Evolutionary conservation across 257 asterid species (phyloP).

Genomic region (Oldenlandia corymbosa): DNA sequence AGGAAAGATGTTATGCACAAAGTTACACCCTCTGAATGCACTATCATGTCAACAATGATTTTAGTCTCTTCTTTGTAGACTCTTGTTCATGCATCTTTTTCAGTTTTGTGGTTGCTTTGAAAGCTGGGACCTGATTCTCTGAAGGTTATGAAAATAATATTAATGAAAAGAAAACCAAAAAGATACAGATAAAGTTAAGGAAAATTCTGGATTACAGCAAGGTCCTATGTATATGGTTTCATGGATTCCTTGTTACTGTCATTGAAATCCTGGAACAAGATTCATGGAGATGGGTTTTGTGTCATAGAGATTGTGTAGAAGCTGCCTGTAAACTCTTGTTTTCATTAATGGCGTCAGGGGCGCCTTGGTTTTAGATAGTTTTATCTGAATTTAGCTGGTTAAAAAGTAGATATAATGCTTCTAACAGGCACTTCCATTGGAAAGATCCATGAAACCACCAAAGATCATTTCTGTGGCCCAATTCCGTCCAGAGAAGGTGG

Average conservation of each 20-base stretch:
- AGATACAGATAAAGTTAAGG: not conserved
- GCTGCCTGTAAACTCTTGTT: not conserved
- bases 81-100: too few species aligned
- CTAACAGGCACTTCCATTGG: constrained; percentile 63
- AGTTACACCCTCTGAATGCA: too few species aligned
- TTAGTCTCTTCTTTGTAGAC: too few species aligned
- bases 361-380: too few species aligned
- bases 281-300: too few species aligned
- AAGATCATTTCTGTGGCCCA: constrained; percentile 91
- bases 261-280: too few species aligned
- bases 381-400: not conserved
- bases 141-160: not conserved
- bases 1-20: too few species aligned
- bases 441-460: constrained; percentile 52
- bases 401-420: constrained; percentile 14
- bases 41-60: too few species aligned
- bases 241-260: too few species aligned
- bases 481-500: constrained; percentile 98
- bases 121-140: not conserved
- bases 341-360: not conserved
- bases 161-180: not conserved
- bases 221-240: too few species aligned
- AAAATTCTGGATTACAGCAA: not conserved
- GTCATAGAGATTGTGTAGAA: not conserved
- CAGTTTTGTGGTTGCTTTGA: too few species aligned